Base-by-base conservation (phyloP, 345 rosid species). In the Dipteronia dyeriana region DNA sequence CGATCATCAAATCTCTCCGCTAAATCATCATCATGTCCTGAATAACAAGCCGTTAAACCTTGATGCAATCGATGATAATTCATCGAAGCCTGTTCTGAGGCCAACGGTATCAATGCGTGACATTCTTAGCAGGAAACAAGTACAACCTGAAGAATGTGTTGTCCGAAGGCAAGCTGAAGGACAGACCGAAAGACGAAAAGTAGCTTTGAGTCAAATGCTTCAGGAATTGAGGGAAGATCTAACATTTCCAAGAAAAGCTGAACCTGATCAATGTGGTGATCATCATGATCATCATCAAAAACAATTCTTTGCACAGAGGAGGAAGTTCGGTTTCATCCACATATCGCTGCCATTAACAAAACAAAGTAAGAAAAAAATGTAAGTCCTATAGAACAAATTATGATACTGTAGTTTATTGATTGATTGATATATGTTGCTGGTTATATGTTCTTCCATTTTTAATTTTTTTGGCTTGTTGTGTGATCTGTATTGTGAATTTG, bases 61-160 rank as follows among this genome's bases (percentile, higher is more conserved):
- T 34, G 38, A 34, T 34, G 38, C 38, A 34, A 34, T 0, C 38
- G 38, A 34, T 4, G 38, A 34, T 34, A 34, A 34, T 26, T 77
- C 86, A 5, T 77, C 86, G 3, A 91, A 83, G 81, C 93, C 94
- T 10, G 86, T 85, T 71, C 11, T 86, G 29, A 91, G 86, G 84
- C 74, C 97, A 62, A 90, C 90, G 1, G 90, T 96, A 79, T 96
- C 99, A 9, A 96, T 96, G 98, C 86, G 97, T 8, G 97, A 96
- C 75, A 87, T 96, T n/a, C 89, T 96, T 23, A 89, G 91, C 84
- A 87, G 89, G 82, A 93, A 93, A 86, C 99, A 91, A 83, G 84
- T 86, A 61, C 67, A 49, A 53, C 80, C 90, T 0, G 88, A 90
- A 69, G 91, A 90, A 23, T 84, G 78, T 73, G 86, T 57, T 9